phyloP scores from a whole-genome alignment of 495 filamentous ascomycete genomes.

The Neurospora sp. region DNA sequence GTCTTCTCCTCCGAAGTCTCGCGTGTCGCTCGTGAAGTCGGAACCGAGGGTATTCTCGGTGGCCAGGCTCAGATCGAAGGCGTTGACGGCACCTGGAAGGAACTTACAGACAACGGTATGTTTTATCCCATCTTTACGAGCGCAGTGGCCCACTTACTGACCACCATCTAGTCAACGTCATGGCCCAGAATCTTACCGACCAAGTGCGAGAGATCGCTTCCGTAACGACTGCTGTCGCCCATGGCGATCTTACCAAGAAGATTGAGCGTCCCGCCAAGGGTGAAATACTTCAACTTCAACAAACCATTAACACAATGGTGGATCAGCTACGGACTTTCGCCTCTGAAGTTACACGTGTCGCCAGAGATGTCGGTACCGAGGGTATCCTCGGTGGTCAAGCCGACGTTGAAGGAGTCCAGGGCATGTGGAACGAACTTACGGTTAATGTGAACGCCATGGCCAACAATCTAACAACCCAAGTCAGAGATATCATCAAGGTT shows the following conservation, averaged over 20 bases:
- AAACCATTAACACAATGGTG: slow-evolving; percentile 99
- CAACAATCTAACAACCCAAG: slow-evolving; percentile 93
- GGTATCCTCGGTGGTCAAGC: slow-evolving; percentile 95
- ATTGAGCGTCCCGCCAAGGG: slow-evolving; percentile 90
- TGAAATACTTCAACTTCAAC: slow-evolving; percentile 91
- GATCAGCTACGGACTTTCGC: slow-evolving; percentile 96
- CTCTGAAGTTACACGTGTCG: slow-evolving; percentile 91
- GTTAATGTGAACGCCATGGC: slow-evolving; percentile 99
- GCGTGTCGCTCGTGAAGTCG: slow-evolving; percentile 90
- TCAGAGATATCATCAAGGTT: slow-evolving; percentile 95
- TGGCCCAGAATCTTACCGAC: slow-evolving; percentile 68
- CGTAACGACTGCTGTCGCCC: slow-evolving; percentile 92
- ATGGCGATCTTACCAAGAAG: slow-evolving; percentile 93
- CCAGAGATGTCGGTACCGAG: slow-evolving; percentile 93
- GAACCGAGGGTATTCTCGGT: slow-evolving; percentile 93
- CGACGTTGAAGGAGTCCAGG: slow-evolving; percentile 76
- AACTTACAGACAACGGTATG: slow-evolving; percentile 86
- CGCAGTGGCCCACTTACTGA: slow-evolving; percentile 8
- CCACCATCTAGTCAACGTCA: slow-evolving; percentile 69
- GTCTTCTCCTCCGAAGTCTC: slow-evolving; percentile 97
- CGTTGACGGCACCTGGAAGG: slow-evolving; percentile 96
- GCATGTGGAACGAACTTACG: slow-evolving; percentile 92
- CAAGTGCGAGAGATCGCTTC: slow-evolving; percentile 93
- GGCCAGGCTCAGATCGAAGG: slow-evolving; percentile 92
- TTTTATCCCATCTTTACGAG: slow-evolving; percentile 3